phyloP scores from a whole-genome alignment of 306 rosid species.

The Castanea mollissima region DNA sequence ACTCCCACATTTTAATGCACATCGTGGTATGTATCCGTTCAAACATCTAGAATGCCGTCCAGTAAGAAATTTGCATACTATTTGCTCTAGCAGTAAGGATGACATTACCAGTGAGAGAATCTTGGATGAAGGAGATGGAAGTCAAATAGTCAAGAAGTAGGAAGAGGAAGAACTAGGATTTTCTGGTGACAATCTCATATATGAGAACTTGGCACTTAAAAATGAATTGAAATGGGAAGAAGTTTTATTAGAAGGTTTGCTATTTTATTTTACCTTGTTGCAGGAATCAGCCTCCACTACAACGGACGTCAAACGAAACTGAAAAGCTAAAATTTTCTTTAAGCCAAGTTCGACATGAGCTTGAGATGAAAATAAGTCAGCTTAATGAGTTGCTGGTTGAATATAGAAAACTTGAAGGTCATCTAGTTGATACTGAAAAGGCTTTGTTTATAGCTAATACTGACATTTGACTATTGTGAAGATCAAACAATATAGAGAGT shows the following conservation, averaged over 20 bases:
- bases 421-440: constrained; percentile 53
- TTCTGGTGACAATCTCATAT: constrained; percentile 30
- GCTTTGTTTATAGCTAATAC: constrained; percentile 39
- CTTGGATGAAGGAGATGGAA: constrained; percentile 22
- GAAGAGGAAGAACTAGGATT: constrained; percentile 36
- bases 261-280: constrained; percentile 77
- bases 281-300: constrained; percentile 82
- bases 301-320: constrained; percentile 63
- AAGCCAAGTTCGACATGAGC: constrained; percentile 52
- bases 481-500: constrained; percentile 73
- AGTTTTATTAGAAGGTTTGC: constrained; percentile 77
- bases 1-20: constrained; percentile 25
- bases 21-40: constrained; percentile 2
- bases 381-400: constrained; percentile 53
- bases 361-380: constrained; percentile 48
- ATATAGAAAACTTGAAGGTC: constrained; percentile 55
- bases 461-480: constrained; percentile 38
- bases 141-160: constrained; percentile 24
- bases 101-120: constrained; percentile 11
- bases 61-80: constrained; percentile 22
- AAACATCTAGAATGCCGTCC: background rate
- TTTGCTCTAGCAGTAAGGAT: constrained; percentile 27
- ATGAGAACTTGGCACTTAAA: constrained; percentile 58
- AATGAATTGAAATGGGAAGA: constrained; percentile 71
- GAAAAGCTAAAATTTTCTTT: constrained; percentile 55